Base-by-base conservation (phyloP, 2,329 filamentous ascomycete species). In the Beauveria rudraprayagi region DNA sequence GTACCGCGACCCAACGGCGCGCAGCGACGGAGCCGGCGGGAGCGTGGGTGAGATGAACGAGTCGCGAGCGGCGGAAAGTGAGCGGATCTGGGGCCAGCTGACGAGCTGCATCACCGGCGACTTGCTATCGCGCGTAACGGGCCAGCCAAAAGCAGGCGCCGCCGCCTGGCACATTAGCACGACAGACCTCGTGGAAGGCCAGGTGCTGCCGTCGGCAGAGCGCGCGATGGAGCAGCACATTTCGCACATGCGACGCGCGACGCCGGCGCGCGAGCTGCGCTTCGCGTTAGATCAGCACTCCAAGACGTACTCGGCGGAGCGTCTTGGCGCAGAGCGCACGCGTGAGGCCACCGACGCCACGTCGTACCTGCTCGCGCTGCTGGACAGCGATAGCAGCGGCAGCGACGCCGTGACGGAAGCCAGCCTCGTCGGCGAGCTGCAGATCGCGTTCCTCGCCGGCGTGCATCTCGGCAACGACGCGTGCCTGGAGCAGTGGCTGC, bases 401-500 rank as follows among this genome's bases (percentile, higher is more conserved):
- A 5, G 11, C 9, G 64, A 65, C 34, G 56, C 66, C 6, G 26
- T 73, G 10, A 63, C 61, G 1, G 74, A 75, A 37, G 71, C 73
- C 1, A 79, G 83, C 59, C 70, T 87, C 28, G 69, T 83, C 5
- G 84, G 83, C 52, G 84, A 88, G 67, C 69, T 87, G 2, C 84
- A 87, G 65, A 81, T 87, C 68, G 78, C 79, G 47, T 87, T 81
- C 66, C 66, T 87, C 5, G 80, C 79, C 0, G 84, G 83, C 43
- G 78, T 81, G 68, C 77, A 83, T 60, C 77, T 87, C 1, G 79
- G 80, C 46, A 87, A 85, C 68, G 72, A 81, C 47, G 76, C 81
- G 9, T 87, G 84, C 65, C 73, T 85, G 48, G 82, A 85, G 63
- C 83, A 87, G 63, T 87, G 84, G 84, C 83, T 79, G 75, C 77